Conservation (phyloP, 768 basidiomycete genomes). For the Sutorius australiensis region DNA sequence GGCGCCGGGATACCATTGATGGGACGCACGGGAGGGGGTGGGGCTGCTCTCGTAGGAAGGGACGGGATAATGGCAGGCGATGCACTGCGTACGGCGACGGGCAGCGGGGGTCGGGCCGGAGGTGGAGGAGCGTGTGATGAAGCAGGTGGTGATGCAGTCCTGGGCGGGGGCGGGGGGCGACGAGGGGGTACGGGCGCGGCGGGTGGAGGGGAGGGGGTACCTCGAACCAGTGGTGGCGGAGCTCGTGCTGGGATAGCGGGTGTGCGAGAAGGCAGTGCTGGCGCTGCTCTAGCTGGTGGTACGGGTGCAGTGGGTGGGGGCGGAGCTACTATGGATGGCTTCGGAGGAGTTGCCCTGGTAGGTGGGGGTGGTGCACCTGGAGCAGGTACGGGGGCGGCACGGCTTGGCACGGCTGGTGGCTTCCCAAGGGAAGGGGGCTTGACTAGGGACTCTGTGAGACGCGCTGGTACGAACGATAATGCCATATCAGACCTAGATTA, state of each 20-base stretch:
- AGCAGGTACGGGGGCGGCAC: conserved; percentile 33
- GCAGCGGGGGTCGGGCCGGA: conserved; percentile 25
- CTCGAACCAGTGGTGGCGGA: conserved; percentile 41
- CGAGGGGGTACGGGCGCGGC: conserved; percentile 22
- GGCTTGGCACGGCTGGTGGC: conserved; percentile 61
- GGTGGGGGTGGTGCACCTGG: conserved; percentile 30
- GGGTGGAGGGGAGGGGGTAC: conserved; percentile 26
- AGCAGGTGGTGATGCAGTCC: conserved; percentile 27
- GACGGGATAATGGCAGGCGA: conserved; percentile 18
- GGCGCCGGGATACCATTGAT: conserved; percentile 12
- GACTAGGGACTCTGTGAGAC: conserved; percentile 35
- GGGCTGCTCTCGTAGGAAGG: conserved; percentile 12
- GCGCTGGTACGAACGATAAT: conserved; percentile 6
- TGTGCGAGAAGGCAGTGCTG: conserved; percentile 38
- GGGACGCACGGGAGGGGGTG: conserved; percentile 29
- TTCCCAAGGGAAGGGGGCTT: conserved; percentile 63
- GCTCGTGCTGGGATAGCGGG: conserved; percentile 42
- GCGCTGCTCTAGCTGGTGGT: conserved; percentile 35
- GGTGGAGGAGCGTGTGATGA: conserved; percentile 25
- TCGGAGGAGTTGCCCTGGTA: conserved; percentile 28
- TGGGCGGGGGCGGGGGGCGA: conserved; percentile 32
- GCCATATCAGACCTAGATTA: conserved; percentile 44
- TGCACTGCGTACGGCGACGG: conserved; percentile 26
- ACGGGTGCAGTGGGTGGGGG: conserved; percentile 31
- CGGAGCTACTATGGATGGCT: conserved; percentile 31